Evolutionary conservation across 169 alveolate species (phyloP).

Genomic region (Miamiensis avidus): DNA sequence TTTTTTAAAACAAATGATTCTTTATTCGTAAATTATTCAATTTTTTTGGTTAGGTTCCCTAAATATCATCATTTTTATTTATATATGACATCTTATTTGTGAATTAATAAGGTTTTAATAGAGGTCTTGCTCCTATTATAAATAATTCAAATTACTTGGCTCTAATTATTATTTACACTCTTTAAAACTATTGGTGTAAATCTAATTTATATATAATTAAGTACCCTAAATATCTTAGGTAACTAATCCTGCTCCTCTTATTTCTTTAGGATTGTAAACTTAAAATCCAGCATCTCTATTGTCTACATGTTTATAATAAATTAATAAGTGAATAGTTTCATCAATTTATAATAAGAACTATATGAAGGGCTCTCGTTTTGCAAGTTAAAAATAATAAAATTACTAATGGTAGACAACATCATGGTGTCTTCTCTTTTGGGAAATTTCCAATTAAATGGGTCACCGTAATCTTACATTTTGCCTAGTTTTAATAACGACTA

Average conservation of each 20-base stretch:
- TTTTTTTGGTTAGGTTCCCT: conserved; percentile 9
- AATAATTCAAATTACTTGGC: background rate
- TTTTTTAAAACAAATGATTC: background rate
- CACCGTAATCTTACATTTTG: background rate
- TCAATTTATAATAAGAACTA: background rate
- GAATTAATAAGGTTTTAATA: conserved; percentile 11
- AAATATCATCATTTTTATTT: conserved; percentile 11
- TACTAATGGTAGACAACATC: conserved; percentile 13
- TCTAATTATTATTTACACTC: background rate
- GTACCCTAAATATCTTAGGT: conserved; percentile 4
- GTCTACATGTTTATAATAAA: background rate
- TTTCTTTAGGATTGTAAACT: background rate
- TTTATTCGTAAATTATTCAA: background rate
- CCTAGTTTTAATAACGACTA: too few relatives aligned
- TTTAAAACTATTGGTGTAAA: background rate
- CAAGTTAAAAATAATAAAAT: background rate
- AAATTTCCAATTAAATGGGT: conserved; percentile 17
- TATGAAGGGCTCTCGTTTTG: background rate
- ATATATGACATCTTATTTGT: conserved; percentile 2
- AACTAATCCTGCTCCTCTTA: background rate
- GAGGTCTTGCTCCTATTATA: conserved; percentile 9
- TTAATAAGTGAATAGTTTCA: background rate
- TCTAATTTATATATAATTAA: too few relatives aligned
- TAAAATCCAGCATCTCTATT: conserved; percentile 11
- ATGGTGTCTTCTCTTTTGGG: conserved; percentile 3